These are phyloP conservation scores for Blastocystis sp. DNA, from an alignment of 352 stramenopile genomes.

Conservation along the genomic window DNA sequence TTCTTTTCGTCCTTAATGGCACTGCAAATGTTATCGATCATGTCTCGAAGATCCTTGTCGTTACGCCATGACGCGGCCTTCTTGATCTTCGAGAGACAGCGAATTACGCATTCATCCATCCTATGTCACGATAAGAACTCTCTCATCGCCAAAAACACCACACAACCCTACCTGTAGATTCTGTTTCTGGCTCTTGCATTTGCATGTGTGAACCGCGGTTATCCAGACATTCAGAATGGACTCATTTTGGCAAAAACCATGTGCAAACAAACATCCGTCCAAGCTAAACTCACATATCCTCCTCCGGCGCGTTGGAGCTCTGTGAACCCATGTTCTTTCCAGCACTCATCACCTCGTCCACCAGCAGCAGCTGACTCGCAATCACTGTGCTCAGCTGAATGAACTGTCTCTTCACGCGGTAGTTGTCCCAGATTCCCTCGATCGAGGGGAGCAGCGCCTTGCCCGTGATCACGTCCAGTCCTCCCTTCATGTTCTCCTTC, in stretches of 20 bases:
- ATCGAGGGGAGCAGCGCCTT: conserved; percentile 87
- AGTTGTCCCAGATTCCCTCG: conserved; percentile 94
- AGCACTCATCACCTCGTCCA: conserved; percentile 55
- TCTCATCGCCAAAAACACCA: not conserved
- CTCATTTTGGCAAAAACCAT: no score
- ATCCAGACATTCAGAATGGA: no score
- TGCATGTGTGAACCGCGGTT: not conserved
- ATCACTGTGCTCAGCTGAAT: conserved; percentile 74
- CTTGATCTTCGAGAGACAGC: conserved; percentile 54
- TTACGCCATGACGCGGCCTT: conserved; percentile 54
- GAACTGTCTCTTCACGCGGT: conserved; percentile 94
- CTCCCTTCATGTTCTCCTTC: conserved; percentile 73
- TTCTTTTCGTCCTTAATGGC: conserved; percentile 46
- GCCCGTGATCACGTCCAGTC: conserved; percentile 85
- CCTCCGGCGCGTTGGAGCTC: not conserved
- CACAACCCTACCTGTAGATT: not conserved
- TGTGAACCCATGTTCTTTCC: conserved; percentile 33
- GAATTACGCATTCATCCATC: conserved; percentile 56
- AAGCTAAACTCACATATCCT: conserved; percentile 29
- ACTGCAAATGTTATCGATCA: conserved; percentile 51
- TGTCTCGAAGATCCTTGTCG: conserved; percentile 55
- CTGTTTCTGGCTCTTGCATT: not conserved
- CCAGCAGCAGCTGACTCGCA: conserved; percentile 31
- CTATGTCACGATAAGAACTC: not conserved
- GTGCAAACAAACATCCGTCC: not conserved